phyloP scores from a whole-genome alignment of 1,284 basidiomycete genomes.

The Cronartium quercuum region DNA sequence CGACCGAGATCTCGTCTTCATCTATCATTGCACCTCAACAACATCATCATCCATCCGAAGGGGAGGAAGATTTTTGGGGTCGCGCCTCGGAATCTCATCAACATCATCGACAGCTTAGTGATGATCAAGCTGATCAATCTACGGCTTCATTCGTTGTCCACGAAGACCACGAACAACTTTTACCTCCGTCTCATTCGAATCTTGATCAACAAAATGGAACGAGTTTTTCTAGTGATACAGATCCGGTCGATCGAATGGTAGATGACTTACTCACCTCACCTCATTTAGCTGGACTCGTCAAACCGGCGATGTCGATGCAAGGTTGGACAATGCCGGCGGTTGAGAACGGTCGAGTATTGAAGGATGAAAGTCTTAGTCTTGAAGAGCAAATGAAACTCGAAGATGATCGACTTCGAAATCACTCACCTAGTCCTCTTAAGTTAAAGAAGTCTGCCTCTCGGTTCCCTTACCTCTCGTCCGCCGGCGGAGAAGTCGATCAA shows the following conservation, averaged over 20 bases:
- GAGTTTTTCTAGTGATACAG: conserved; percentile 20
- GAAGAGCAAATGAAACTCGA: background rate
- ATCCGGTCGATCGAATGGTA: conserved; percentile 37
- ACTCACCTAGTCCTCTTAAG: background rate
- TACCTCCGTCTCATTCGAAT: background rate
- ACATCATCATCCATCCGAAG: background rate
- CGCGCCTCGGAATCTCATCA: background rate
- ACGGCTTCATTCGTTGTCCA: conserved; percentile 20
- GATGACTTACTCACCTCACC: conserved; percentile 29
- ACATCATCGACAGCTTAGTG: background rate
- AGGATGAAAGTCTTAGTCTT: background rate
- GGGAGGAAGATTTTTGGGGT: background rate
- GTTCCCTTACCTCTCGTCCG: conserved; percentile 5
- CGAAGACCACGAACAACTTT: background rate
- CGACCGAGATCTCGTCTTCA: no score
- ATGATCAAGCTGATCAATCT: conserved; percentile 2
- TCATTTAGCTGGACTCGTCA: conserved; percentile 25
- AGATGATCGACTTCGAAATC: background rate
- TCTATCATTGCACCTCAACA: background rate
- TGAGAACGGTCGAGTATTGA: background rate
- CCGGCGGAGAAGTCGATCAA: background rate
- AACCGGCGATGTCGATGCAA: background rate
- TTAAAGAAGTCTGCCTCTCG: conserved; percentile 1
- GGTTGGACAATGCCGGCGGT: background rate
- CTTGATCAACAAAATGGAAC: background rate